These are phyloP conservation scores for Diaporthe velutina DNA, from an alignment of 2,329 filamentous ascomycete genomes.

Conservation along the genomic window DNA sequence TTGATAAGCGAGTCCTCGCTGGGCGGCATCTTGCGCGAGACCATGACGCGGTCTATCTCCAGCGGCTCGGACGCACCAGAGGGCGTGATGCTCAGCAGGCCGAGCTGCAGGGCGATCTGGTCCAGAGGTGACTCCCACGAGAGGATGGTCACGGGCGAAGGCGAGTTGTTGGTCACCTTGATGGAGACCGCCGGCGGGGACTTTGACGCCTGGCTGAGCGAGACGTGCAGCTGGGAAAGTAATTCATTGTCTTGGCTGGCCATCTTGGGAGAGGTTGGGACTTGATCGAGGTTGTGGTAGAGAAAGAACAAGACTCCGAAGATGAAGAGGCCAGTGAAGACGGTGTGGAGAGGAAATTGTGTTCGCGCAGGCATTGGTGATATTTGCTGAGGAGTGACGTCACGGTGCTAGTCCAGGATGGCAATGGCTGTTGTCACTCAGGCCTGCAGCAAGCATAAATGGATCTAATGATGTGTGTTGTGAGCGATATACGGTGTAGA, in stretches of 20 bases:
- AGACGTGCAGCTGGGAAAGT: slow-evolving; percentile 21
- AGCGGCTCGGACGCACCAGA: slow-evolving; percentile 50
- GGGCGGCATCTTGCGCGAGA: slow-evolving; percentile 58
- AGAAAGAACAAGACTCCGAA: slow-evolving; percentile 5
- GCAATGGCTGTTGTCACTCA: background rate
- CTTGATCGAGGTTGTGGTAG: background rate
- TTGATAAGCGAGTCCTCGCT: slow-evolving; percentile 53
- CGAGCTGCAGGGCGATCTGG: slow-evolving; percentile 54
- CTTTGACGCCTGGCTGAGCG: slow-evolving; percentile 24
- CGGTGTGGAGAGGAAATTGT: slow-evolving; percentile 4
- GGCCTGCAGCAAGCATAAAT: background rate
- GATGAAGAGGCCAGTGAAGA: slow-evolving; percentile 13
- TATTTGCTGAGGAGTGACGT: background rate
- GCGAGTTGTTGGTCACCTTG: slow-evolving; percentile 56
- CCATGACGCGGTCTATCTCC: slow-evolving; percentile 52
- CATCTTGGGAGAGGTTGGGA: slow-evolving; percentile 6
- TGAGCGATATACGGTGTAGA: background rate
- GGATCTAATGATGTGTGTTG: background rate
- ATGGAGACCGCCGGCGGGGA: slow-evolving; percentile 50
- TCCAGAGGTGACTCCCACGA: slow-evolving; percentile 62
- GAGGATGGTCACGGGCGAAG: slow-evolving; percentile 55
- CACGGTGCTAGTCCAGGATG: background rate
- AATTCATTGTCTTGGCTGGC: slow-evolving; percentile 3
- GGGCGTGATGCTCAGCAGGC: slow-evolving; percentile 56
- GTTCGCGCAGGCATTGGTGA: slow-evolving; percentile 19